Base-by-base conservation (phyloP, 306 rosid species). In the Rosa rugosa region DNA sequence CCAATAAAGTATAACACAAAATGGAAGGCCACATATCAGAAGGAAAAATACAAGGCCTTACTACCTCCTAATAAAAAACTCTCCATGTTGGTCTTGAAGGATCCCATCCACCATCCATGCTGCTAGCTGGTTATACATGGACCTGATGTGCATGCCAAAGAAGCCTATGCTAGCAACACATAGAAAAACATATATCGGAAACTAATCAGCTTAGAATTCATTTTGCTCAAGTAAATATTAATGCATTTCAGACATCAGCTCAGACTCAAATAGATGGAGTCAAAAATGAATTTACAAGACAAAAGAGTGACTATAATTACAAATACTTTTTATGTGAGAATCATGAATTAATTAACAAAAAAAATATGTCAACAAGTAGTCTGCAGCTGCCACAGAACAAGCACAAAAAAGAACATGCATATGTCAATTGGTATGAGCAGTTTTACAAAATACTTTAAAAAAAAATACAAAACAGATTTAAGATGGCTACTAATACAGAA, bases 111-210 rank as follows among this genome's bases (percentile, higher is more conserved):
- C 91, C 93, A 93, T 89, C 99, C 99, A 93, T 4, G 99, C 87
- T 46, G 97, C 97, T 59, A 95, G 96, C 86, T 95, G 98, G 77
- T 95, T 91, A 82, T 95, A 93, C 94, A 95, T 84, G 72, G 72
- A 93, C 94, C 88, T 91, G 99, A 88, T 95, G 94, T 57, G 94
- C 98, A 51, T 93, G 99, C 99, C 99, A 93, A 75, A 95, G 99
- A 84, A 95, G 98, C 94, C 99, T 95, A 84, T 54, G 86, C 81
- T 91, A 90, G 83, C 90, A 87, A 69, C 84, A 87, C 38, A 69
- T 23, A 84, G 72, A 13, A 82, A 78, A 75, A 49, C 44, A 76
- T 56, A 27, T 27, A 27, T 27, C 1, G 27, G 27, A 27, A 27
- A 27, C 27, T 27, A 27, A 27, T 27, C 27, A 77, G 79, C 75